Percentiles rank a stretch among this genome's conserved stretches.
Evolutionary conservation across 1,284 basidiomycete genomes (phyloP).

Genomic region (Ceratobasidium sp.): DNA sequence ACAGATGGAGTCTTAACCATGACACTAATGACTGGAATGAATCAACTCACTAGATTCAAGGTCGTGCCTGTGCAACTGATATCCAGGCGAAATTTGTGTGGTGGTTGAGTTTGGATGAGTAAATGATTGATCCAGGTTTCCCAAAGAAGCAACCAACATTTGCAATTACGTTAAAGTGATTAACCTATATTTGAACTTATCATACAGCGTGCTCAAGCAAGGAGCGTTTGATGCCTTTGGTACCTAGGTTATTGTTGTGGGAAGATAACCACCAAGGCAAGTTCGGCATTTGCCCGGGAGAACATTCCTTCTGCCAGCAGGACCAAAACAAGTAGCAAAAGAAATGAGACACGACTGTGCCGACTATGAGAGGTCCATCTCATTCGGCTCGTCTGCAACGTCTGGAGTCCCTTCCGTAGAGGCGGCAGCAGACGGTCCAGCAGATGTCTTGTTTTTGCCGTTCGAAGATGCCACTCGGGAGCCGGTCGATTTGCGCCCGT

Average conservation of each 20-base stretch:
- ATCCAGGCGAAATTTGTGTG: too few species aligned
- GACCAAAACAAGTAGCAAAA: not conserved
- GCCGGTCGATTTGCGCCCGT: conserved; percentile 22
- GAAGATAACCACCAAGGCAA: too few species aligned
- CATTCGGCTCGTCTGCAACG: conserved; percentile 24
- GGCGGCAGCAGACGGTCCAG: conserved; percentile 3
- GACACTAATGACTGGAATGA: too few species aligned
- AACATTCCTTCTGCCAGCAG: not conserved
- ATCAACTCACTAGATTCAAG: too few species aligned
- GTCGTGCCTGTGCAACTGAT: too few species aligned
- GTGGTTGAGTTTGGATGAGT: conserved; percentile 18
- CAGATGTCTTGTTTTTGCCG: conserved; percentile 20
- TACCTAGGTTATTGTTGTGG: too few species aligned
- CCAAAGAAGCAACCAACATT: conserved; percentile 32
- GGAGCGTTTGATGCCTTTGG: too few species aligned
- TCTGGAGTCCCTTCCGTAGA: conserved; percentile 28
- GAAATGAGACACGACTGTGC: not conserved
- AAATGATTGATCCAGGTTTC: conserved; percentile 37
- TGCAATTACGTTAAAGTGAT: conserved; percentile 21
- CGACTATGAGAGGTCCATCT: conserved; percentile 34
- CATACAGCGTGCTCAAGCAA: too few species aligned
- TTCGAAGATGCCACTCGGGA: not conserved
- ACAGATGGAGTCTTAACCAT: too few species aligned
- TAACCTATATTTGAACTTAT: too few species aligned
- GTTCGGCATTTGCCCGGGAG: too few species aligned